Base-by-base conservation (phyloP, 2,329 filamentous ascomycete species). In the Xylaria digitata region DNA sequence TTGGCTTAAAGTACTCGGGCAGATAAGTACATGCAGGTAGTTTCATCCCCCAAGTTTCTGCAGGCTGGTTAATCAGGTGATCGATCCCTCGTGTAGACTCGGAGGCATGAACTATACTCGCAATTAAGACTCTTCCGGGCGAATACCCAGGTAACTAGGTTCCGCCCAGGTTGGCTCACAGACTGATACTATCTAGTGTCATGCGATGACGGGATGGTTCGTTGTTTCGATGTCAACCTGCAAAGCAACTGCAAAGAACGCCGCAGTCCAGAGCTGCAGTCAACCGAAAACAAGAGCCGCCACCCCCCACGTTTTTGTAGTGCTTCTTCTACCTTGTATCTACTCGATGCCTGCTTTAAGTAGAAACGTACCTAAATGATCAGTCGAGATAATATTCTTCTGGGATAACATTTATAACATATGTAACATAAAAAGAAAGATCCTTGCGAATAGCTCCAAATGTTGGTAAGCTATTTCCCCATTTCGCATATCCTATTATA, bases 281-380 rank as follows among this genome's bases (percentile, higher is more conserved):
- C 42, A 62, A 66, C 50, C 63, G 58, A 54, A 64, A 58, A 43
- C 45, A 65, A 63, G 59, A 63, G 63, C 58, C 58, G 53, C 63
- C 17, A 21, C 58, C 64, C 64, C 59, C 58, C 59, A 58, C 53
- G 54, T 66, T 66, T 53, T 45, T 6, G 32, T 17, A 26, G 30
- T 58, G 46, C 37, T 40, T 26, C 21, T 37, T 52, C n/a, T 40
- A n/a, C 11, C 37, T 13, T 58, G 5, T 17, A 11, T n/a, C 19
- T 26, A 15, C n/a, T 54, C 13, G 43, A 17, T 15, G 34, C 40
- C 26, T 26, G 26, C 26, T 26, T 11, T 42, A 42, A 21, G 54
- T 9, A 19, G 19, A 19, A 40, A 37, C 46, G 23, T 40, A 46
- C 26, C 26, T 26, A 26, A 26, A 46, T 30, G 15, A 40, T 30